Base-by-base conservation (phyloP, 495 filamentous ascomycete species). In the Barbatosphaeria neglecta region DNA sequence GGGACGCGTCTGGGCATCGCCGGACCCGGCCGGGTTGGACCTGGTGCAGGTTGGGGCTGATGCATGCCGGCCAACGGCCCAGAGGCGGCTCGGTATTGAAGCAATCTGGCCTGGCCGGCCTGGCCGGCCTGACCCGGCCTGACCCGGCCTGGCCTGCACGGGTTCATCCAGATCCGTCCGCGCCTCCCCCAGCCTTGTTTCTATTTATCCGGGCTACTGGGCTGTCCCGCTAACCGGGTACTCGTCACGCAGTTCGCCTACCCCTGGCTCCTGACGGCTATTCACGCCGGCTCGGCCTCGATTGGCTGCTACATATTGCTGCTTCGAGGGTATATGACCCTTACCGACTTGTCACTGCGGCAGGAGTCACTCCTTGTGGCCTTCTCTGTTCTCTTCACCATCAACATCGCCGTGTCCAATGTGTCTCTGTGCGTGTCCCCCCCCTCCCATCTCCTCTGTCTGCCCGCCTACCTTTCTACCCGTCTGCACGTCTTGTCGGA, bases 341-440 rank as follows among this genome's bases (percentile, higher is more conserved):
- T 76, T 43, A 74, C 68, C 2, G 58, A 58, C 40, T 64, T 79
- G 16, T 60, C 62, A 0, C 50, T 58, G 10, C 61, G 59, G 3
- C 73, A 78, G 50, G 68, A 72, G 45, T 44, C 68, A 3, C 59
- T 62, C 10, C 61, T 78, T 20, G 49, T 71, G 7, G 53, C 66
- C 6, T 80, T 80, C 54, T 79, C 77, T 6, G 57, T 70, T 17
- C 64, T 80, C 3, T 80, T 75, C 56, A 77, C 75, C 19, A 55
- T 76, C 56, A 80, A 80, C 60, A 77, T 80, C 44, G 76, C 76
- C 44, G 68, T 77, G 35, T 74, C 69, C 19, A 77, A 76, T 50
- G 66, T 75, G 22, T 77, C 74, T 1, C 65, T 77, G 63, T 70
- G 45, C 20, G 53, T 46, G 8, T 17, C 38, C 24, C 25, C 16